Evolutionary conservation across 768 basidiomycete species (phyloP).

Genomic region (Rhizopogon vinicolor): DNA sequence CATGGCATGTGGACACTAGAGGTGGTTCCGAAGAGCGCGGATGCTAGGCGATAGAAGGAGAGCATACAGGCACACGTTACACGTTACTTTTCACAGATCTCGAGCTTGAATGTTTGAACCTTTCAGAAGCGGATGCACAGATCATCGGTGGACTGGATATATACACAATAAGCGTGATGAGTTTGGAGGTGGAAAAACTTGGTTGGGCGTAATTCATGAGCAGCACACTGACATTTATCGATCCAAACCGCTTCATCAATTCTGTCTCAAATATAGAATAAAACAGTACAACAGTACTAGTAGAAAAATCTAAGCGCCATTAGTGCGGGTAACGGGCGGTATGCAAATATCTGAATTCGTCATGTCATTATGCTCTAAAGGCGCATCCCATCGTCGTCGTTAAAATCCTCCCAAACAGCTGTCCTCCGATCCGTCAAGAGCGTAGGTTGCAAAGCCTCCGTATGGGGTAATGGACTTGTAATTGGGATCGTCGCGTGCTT

Average conservation of each 20-base stretch:
- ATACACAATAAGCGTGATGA: conserved; percentile 35
- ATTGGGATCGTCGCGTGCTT: conserved; percentile 3
- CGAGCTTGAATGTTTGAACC: conserved; percentile 9
- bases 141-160: conserved; percentile 37
- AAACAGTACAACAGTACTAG: conserved; percentile 2
- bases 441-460: background rate
- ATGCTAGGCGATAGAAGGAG: conserved; percentile 16
- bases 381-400: background rate
- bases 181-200: conserved; percentile 29
- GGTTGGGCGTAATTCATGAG: conserved; percentile 27
- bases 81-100: conserved; percentile 27
- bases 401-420: conserved; percentile 15
- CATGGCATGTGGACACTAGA: conserved; percentile 29
- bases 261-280: background rate
- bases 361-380: background rate
- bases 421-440: conserved; percentile 5
- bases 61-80: conserved; percentile 23
- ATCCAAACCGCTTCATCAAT: background rate
- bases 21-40: conserved; percentile 26
- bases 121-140: conserved; percentile 35
- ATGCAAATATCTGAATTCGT: background rate
- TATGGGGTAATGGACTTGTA: conserved; percentile 4
- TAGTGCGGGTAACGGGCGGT: background rate
- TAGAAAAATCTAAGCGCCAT: conserved; percentile 5
- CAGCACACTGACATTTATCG: background rate